phyloP scores from a whole-genome alignment of 2,329 filamentous ascomycete species.

The Zasmidium citrigriseum region DNA sequence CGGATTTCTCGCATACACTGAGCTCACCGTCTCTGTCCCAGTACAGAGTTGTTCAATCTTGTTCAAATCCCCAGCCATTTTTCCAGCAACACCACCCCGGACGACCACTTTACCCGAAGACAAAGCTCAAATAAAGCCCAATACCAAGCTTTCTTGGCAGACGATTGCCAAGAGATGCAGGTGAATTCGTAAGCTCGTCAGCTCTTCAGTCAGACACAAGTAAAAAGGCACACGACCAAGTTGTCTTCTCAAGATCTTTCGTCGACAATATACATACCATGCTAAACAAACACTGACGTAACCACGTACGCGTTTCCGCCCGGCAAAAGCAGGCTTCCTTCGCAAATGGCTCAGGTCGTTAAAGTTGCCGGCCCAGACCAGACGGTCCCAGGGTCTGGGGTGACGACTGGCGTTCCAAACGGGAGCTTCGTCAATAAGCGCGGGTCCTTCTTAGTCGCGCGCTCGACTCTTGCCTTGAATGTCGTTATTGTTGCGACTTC shows the following conservation, averaged over 20 bases:
- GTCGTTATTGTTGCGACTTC: too few relatives aligned
- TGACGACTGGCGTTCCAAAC: not conserved
- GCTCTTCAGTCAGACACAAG: not conserved
- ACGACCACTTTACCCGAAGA: not conserved
- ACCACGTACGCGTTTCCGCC: not conserved
- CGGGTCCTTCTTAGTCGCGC: not conserved
- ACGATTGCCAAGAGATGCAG: not conserved
- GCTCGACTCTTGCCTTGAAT: not conserved
- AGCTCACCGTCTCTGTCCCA: constrained; percentile 25
- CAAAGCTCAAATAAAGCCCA: not conserved
- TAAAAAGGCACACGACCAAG: too few relatives aligned
- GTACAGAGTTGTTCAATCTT: constrained; percentile 27
- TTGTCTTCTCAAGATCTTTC: too few relatives aligned
- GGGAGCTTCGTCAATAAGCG: not conserved
- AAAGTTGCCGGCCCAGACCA: too few relatives aligned
- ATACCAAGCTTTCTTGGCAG: too few relatives aligned
- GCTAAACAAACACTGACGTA: not conserved
- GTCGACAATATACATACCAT: not conserved
- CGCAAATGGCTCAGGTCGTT: too few relatives aligned
- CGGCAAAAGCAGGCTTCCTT: not conserved
- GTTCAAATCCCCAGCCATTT: constrained; percentile 12
- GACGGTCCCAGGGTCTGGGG: not conserved
- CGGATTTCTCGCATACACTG: constrained; percentile 26
- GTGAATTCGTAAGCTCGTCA: not conserved
- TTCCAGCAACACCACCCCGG: too few relatives aligned